Percentiles rank a stretch among this genome's conserved stretches.
These are phyloP conservation scores for Pezicula rhizophila DNA, from an alignment of 2,329 filamentous ascomycete genomes.

Conservation along the genomic window DNA sequence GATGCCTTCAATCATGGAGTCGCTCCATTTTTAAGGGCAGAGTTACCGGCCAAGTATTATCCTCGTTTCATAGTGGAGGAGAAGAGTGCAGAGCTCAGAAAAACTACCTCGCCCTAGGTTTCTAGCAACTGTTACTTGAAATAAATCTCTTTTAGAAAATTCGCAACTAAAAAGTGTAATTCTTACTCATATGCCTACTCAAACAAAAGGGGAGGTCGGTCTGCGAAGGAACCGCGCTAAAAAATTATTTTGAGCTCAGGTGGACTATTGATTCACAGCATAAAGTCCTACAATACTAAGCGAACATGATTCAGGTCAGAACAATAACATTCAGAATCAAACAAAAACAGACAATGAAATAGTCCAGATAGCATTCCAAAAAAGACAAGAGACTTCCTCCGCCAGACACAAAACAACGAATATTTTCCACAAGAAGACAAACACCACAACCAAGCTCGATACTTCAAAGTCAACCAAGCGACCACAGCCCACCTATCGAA, in stretches of 20 bases:
- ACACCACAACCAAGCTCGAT: too few species aligned
- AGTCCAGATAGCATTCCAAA: too few species aligned
- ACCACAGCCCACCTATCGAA: too few species aligned
- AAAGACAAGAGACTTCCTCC: too few species aligned
- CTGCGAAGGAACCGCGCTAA: constrained; percentile 7
- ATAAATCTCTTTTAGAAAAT: neutral
- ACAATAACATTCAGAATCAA: too few species aligned
- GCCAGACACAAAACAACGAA: too few species aligned
- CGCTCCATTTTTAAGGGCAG: neutral
- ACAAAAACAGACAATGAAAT: too few species aligned
- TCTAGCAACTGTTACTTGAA: neutral
- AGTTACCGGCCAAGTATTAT: constrained; percentile 22
- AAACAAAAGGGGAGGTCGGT: constrained; percentile 18
- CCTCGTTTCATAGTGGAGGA: constrained; percentile 31
- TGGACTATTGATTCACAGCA: too few species aligned
- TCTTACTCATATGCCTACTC: constrained; percentile 4
- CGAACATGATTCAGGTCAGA: too few species aligned
- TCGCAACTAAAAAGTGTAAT: neutral
- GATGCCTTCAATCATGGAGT: constrained; percentile 31
- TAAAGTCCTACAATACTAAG: too few species aligned
- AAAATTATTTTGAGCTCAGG: neutral
- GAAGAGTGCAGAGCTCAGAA: constrained; percentile 36
- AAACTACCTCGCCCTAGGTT: constrained; percentile 38
- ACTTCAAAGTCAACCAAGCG: too few species aligned
- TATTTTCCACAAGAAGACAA: too few species aligned